phyloP scores from a whole-genome alignment of 495 filamentous ascomycete genomes.

The Echria macrotheca region DNA sequence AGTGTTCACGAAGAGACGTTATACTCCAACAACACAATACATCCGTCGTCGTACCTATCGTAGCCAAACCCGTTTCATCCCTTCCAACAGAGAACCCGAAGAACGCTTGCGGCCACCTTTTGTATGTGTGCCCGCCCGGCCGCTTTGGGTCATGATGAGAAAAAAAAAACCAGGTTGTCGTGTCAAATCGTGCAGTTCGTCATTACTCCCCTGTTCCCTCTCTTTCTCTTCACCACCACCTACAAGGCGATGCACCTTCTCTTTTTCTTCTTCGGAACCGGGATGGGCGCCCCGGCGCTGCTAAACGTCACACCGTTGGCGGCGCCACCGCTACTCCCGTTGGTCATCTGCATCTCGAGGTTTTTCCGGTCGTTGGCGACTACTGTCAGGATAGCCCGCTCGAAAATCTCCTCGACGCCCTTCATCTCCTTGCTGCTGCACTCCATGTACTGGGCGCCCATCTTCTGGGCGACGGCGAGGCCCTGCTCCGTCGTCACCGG shows the following conservation, averaged over 20 bases:
- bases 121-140: constrained; percentile 14
- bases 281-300: constrained; percentile 22
- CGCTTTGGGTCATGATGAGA: constrained; percentile 19
- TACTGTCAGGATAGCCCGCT: constrained; percentile 78
- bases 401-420: constrained; percentile 93
- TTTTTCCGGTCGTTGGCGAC: constrained; percentile 60
- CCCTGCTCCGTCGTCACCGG: constrained; percentile 92
- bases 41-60: constrained; percentile 13
- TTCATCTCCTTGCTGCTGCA: constrained; percentile 97
- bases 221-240: background rate
- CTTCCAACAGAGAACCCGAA: constrained; percentile 1
- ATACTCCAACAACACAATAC: constrained; percentile 29
- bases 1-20: constrained; percentile 24
- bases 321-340: constrained; percentile 15
- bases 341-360: constrained; percentile 38
- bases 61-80: constrained; percentile 15
- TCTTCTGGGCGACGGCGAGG: constrained; percentile 75
- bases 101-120: background rate
- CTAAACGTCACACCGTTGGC: constrained; percentile 14
- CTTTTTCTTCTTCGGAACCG: constrained; percentile 56
- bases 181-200: constrained; percentile 27
- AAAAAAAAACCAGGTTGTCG: constrained; percentile 24
- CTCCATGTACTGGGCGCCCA: constrained; percentile 93
- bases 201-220: constrained; percentile 14
- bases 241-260: constrained; percentile 33